Evolutionary conservation across 441 rosid species (phyloP), one percentile per base, ranked within the genome.

Genomic region (Erysimum cheiri): DNA sequence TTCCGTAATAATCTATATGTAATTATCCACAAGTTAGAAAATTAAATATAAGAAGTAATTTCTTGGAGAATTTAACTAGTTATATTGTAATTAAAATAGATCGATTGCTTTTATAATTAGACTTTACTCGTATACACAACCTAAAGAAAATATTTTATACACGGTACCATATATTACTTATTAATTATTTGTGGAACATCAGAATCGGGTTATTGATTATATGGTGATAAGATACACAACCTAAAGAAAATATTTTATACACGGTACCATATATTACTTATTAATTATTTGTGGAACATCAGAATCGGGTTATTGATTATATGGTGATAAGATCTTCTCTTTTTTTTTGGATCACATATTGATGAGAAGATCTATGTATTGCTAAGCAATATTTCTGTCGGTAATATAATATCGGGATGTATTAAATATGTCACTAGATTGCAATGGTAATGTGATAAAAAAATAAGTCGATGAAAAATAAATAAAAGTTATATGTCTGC

Each of bases 31-130:
- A 31, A 52, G 11, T 54, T 54, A 43, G 32, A 5, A 33, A 31
- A 15, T 53, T 11, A 55, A 19, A 43, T 1, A 7, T 1, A 13
- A 39, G 11, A 28, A 4, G 41, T 31, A 11, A 33, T 43, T 31
- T 17, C 48, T 41, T 55, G 24, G 33, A 43, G 63, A 13, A 35
- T 37, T 41, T 3, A 37, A 10, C 33, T 39, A 40, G 17, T 17
- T 40, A 33, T 22, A 67, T 43, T 56, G 24, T 22, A 32, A 26
- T 14, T 35, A 58, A 32, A 33, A 24, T 52, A 59, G 12, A 48
- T 59, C 12, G 24, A 48, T 69, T 69, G 67, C 66, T 69, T 69
- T 22, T 19, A 19, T 19, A 19, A 19, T 19, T 5, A 69, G 50
- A 66, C 50, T 59, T 47, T 48, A 47, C 22, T 49, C 57, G 28